Conservation (phyloP, 352 stramenopile genomes). For the Globisporangium cederbergense region DNA sequence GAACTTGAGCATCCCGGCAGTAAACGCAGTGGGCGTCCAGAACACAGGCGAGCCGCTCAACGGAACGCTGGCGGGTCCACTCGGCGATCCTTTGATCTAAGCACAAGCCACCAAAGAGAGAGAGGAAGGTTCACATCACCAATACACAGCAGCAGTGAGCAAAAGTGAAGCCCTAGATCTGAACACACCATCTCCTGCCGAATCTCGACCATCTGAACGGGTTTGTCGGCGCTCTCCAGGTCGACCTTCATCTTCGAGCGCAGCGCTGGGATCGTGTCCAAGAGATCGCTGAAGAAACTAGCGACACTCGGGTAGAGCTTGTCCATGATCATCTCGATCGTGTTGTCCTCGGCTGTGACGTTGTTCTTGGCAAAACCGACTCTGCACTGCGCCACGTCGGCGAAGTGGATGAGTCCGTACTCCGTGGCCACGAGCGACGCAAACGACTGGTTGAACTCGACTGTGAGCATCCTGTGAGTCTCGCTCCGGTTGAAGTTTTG, state of each 20-base stretch:
- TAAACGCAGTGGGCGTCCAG: conserved; percentile 25
- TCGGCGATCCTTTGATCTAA: conserved; percentile 20
- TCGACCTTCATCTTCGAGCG: conserved; percentile 19
- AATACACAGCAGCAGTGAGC: neutral
- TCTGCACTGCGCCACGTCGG: conserved; percentile 24
- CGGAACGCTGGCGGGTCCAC: conserved; percentile 8
- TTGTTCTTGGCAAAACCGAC: conserved; percentile 28
- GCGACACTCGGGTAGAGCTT: conserved; percentile 26
- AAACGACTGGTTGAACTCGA: conserved; percentile 30
- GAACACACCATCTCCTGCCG: conserved; percentile 16
- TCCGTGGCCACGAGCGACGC: conserved; percentile 23
- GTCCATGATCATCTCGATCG: conserved; percentile 24
- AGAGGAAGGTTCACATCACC: neutral
- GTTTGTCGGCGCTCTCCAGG: conserved; percentile 3
- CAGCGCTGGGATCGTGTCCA: conserved; percentile 20
- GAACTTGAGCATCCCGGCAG: conserved; percentile 21
- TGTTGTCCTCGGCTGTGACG: conserved; percentile 25
- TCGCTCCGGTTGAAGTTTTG: conserved; percentile 17
- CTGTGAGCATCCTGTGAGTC: conserved; percentile 19
- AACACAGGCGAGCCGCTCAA: conserved; percentile 26
- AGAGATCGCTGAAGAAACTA: conserved; percentile 14
- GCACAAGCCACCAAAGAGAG: neutral
- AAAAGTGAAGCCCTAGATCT: neutral
- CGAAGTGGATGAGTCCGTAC: conserved; percentile 31
- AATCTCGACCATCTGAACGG: conserved; percentile 8